Conservation (phyloP, 73 alveolate species). For the Diophrys appendiculata region DNA sequence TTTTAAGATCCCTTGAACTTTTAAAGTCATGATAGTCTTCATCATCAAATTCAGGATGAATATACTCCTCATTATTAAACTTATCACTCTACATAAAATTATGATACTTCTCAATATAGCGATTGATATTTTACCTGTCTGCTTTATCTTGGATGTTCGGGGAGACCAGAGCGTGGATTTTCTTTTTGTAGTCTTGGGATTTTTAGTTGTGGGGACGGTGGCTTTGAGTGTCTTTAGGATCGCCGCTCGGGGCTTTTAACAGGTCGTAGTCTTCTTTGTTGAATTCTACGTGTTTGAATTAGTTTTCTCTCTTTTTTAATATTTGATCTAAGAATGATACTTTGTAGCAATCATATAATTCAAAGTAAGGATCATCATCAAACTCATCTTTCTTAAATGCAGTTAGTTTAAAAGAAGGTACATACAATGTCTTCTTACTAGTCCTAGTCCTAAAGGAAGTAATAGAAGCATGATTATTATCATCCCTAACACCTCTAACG, state of each 20-base stretch:
- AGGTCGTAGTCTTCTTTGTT: conserved; percentile 28
- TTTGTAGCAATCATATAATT: conserved; percentile 52
- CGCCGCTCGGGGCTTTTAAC: neutral
- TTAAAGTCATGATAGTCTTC: conserved; percentile 7
- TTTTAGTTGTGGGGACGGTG: neutral
- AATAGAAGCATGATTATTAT: neutral
- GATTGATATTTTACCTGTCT: neutral
- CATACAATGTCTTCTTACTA: neutral
- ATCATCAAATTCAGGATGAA: neutral
- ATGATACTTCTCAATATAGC: neutral
- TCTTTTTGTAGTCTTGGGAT: neutral
- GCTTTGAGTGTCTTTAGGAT: neutral
- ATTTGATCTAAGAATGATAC: conserved; percentile 36
- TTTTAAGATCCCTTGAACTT: conserved; percentile 3
- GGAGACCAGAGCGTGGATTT: conserved; percentile 20
- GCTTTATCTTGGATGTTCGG: conserved; percentile 21
- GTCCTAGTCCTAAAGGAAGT: conserved; percentile 1
- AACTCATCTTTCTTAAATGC: conserved; percentile 8
- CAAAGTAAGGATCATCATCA: conserved; percentile 68
- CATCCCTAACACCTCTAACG: neutral
- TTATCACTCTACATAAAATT: neutral
- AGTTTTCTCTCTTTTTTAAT: conserved; percentile 15
- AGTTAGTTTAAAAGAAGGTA: conserved; percentile 1
- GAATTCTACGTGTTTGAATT: conserved; percentile 25
- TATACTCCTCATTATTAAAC: neutral